phyloP scores from a whole-genome alignment of 2,329 filamentous ascomycete species.

The Sporothrix phasma region DNA sequence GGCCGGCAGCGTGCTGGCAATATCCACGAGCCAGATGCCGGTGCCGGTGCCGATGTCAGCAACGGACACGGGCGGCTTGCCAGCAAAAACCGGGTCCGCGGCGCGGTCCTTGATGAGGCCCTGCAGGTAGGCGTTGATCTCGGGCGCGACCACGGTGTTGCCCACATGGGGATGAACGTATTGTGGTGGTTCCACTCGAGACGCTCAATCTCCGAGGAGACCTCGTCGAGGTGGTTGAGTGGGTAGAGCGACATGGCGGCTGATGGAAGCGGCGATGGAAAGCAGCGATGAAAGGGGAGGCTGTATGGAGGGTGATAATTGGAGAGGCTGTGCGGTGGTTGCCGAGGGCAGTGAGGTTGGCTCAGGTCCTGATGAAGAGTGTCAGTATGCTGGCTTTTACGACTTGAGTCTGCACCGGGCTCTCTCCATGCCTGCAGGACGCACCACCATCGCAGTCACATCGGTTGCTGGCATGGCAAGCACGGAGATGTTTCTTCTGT shows the following conservation, averaged over 20 bases:
- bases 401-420: background rate
- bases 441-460: background rate
- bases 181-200: constrained; percentile 15
- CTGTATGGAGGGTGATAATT: too few species aligned
- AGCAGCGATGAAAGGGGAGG: background rate
- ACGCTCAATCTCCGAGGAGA: constrained; percentile 10
- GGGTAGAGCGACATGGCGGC: constrained; percentile 9
- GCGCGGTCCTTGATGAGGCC: background rate
- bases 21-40: constrained; percentile 16
- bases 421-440: background rate
- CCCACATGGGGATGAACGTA: constrained; percentile 3
- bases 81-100: background rate
- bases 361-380: background rate
- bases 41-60: constrained; percentile 13
- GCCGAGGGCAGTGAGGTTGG: too few species aligned
- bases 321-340: background rate
- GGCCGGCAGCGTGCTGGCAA: constrained; percentile 6
- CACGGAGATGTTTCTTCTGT: background rate
- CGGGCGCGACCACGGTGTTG: constrained; percentile 1
- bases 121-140: constrained; percentile 1
- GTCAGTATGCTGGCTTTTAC: background rate
- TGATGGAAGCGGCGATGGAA: background rate
- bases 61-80: background rate
- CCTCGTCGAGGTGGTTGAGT: constrained; percentile 11
- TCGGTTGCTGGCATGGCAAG: background rate